A percentile compares a stretch with the other conserved stretches of the same genome.
Conservation (phyloP, 2,329 filamentous ascomycete genomes). For the Phaeophleospora eucalypticola region DNA sequence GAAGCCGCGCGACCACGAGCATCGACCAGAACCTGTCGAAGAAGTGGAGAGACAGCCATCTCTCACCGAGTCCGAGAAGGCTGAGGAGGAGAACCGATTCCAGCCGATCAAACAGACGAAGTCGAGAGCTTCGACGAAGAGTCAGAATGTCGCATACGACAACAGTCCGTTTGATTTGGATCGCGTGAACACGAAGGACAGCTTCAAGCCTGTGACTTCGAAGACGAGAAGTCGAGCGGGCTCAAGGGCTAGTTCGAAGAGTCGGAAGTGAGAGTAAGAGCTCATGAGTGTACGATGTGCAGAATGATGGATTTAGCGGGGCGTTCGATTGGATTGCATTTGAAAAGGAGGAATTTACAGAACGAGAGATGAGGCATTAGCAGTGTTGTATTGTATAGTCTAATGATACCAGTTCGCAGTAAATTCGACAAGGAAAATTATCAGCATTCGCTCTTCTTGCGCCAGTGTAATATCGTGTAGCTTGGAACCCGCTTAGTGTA, state of each 20-base stretch:
- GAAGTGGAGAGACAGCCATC: slow-evolving; percentile 13
- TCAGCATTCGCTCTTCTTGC: too few relatives aligned
- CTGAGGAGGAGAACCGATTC: slow-evolving; percentile 23
- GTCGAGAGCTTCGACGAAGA: slow-evolving; percentile 1
- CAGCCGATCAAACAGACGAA: slow-evolving; percentile 17
- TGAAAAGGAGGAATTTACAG: neutral
- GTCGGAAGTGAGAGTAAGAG: neutral
- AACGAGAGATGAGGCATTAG: too few relatives aligned
- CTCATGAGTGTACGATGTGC: neutral
- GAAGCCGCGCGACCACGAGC: slow-evolving; percentile 5
- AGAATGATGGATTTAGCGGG: too few relatives aligned
- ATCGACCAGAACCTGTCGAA: slow-evolving; percentile 11
- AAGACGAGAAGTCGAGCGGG: neutral
- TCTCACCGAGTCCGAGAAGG: slow-evolving; percentile 7
- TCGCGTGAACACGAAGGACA: slow-evolving; percentile 46
- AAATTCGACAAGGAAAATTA: too few relatives aligned
- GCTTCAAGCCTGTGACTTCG: slow-evolving; percentile 30
- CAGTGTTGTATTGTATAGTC: too few relatives aligned
- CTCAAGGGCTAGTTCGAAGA: slow-evolving; percentile 1
- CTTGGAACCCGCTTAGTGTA: too few relatives aligned
- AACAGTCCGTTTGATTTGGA: slow-evolving; percentile 47
- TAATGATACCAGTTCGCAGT: too few relatives aligned
- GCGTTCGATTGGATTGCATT: too few relatives aligned
- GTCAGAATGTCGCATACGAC: slow-evolving; percentile 28
- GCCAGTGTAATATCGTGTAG: too few relatives aligned